Evolutionary conservation across 2,329 filamentous ascomycete genomes (phyloP).

Genomic region (Penicillium verrucosum): DNA sequence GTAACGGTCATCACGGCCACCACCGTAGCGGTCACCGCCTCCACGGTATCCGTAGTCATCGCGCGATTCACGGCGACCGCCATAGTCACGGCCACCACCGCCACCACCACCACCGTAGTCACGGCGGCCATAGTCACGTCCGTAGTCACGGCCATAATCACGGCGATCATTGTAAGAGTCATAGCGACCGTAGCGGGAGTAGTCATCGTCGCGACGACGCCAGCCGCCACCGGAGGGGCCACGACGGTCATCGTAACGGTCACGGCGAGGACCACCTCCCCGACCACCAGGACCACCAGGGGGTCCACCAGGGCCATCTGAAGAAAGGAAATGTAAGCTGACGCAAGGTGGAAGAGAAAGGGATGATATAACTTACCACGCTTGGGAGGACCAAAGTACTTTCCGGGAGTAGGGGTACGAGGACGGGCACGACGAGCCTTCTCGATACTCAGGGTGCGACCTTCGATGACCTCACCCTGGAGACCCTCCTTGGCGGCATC

Average conservation of each 20-base stretch:
- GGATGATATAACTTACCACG: constrained; percentile 63
- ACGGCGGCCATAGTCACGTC: constrained; percentile 60
- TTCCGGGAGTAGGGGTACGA: constrained; percentile 93
- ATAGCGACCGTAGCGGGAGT: constrained; percentile 45
- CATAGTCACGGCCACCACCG: constrained; percentile 49
- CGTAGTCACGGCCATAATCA: constrained; percentile 63
- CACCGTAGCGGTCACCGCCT: constrained; percentile 43
- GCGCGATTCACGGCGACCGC: constrained; percentile 40
- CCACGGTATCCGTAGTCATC: constrained; percentile 46
- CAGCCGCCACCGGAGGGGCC: constrained; percentile 50
- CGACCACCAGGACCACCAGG: constrained; percentile 19
- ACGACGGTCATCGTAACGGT: constrained; percentile 54
- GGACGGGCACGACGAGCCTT: constrained; percentile 95
- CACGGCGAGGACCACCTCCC: constrained; percentile 45
- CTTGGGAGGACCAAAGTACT: constrained; percentile 99
- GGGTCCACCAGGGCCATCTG: constrained; percentile 41
- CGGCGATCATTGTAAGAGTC: constrained; percentile 53
- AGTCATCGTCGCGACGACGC: constrained; percentile 45
- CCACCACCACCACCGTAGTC: constrained; percentile 47
- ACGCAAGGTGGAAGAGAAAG: neutral
- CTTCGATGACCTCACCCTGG: constrained; percentile 92
- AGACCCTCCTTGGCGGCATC: constrained; percentile 95
- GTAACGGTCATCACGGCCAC: constrained; percentile 50
- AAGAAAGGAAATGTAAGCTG: constrained; percentile 13
- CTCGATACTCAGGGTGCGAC: constrained; percentile 94